A percentile compares a stretch with the other conserved stretches of the same genome.
These are phyloP conservation scores for Pichia terricola DNA, from an alignment of 1,139 yeast genomes.

Conservation along the genomic window DNA sequence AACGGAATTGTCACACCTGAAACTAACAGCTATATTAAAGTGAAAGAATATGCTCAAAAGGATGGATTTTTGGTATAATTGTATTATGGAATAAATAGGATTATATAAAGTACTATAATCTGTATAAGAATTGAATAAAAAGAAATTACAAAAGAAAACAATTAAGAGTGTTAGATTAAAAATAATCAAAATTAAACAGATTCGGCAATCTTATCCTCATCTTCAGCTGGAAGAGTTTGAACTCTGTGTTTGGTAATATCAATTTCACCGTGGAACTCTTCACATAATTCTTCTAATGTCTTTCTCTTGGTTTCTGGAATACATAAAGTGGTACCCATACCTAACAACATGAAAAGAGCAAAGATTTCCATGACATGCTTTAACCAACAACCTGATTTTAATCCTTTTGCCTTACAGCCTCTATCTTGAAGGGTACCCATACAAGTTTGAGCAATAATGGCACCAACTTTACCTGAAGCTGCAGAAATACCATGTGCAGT, in stretches of 20 bases:
- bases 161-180: too few relatives aligned
- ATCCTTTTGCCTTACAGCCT: conserved; percentile 48
- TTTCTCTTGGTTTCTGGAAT: conserved; percentile 86
- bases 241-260: conserved; percentile 28
- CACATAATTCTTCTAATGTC: conserved; percentile 75
- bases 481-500: conserved; percentile 98
- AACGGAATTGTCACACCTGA: too few relatives aligned
- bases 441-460: conserved; percentile 88
- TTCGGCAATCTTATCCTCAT: conserved; percentile 21
- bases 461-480: conserved; percentile 93
- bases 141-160: too few relatives aligned
- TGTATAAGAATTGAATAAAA: too few relatives aligned
- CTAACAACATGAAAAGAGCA: conserved; percentile 81
- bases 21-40: too few relatives aligned
- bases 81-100: too few relatives aligned
- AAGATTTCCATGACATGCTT: conserved; percentile 90
- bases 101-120: too few relatives aligned
- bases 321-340: conserved; percentile 53
- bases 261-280: conserved; percentile 69
- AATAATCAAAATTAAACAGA: conserved; percentile 11
- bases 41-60: too few relatives aligned
- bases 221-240: conserved; percentile 17
- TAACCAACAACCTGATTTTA: conserved; percentile 58
- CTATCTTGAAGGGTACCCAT: conserved; percentile 77
- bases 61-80: too few relatives aligned